Percentiles rank a stretch among this genome's conserved stretches.
phyloP scores from a whole-genome alignment of 768 basidiomycete species.

The Rhizopogon vinicolor region DNA sequence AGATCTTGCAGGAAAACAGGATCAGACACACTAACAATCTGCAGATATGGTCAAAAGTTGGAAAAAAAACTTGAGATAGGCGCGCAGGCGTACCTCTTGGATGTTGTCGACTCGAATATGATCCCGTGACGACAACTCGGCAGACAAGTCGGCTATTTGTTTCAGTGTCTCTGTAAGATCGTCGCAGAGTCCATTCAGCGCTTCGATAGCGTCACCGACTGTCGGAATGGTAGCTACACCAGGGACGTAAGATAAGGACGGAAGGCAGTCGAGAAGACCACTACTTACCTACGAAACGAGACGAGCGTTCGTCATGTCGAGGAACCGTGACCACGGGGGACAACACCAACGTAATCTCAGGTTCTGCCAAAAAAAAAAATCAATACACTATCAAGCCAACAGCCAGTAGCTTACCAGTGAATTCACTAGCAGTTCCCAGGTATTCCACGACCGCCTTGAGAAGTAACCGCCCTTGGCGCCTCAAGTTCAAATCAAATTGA shows the following conservation, averaged over 20 bases:
- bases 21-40: slow-evolving; percentile 52
- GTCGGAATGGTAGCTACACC: slow-evolving; percentile 67
- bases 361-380: slow-evolving; percentile 37
- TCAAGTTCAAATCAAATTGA: slow-evolving; percentile 57
- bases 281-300: slow-evolving; percentile 53
- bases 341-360: slow-evolving; percentile 66
- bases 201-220: slow-evolving; percentile 67
- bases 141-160: slow-evolving; percentile 62
- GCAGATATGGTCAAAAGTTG: background rate
- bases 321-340: slow-evolving; percentile 61
- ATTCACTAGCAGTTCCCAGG: slow-evolving; percentile 67
- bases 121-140: slow-evolving; percentile 70
- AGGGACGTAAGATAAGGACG: background rate
- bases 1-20: slow-evolving; percentile 57
- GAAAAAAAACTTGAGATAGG: background rate
- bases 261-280: background rate
- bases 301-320: slow-evolving; percentile 50
- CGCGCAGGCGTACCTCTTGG: slow-evolving; percentile 48
- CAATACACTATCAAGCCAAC: background rate
- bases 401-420: slow-evolving; percentile 43
- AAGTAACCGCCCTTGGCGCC: slow-evolving; percentile 51
- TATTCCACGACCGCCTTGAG: slow-evolving; percentile 62
- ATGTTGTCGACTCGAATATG: slow-evolving; percentile 67
- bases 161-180: slow-evolving; percentile 59
- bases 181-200: slow-evolving; percentile 55